A percentile compares a stretch with the other conserved stretches of the same genome.
Conservation (phyloP, 306 rosid species). For the Prunus dulcis region DNA sequence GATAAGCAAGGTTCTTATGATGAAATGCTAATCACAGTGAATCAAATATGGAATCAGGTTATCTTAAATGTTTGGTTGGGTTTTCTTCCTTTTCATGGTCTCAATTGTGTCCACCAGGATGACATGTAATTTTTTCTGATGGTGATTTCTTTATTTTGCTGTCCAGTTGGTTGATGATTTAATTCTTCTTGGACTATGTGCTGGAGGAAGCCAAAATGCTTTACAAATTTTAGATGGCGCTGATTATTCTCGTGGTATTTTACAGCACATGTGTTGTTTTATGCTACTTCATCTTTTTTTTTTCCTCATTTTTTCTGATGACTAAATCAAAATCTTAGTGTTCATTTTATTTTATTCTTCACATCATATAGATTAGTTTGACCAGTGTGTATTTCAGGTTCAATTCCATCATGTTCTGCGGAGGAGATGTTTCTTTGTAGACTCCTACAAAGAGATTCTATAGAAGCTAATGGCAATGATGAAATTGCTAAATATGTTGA, state of each 20-base stretch:
- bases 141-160: slow-evolving; percentile 25
- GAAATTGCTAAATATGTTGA: slow-evolving; percentile 48
- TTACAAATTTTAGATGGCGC: slow-evolving; percentile 40
- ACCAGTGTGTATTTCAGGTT: slow-evolving; percentile 51
- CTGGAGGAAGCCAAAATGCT: slow-evolving; percentile 60
- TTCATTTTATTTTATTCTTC: background rate
- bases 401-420: slow-evolving; percentile 62
- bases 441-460: slow-evolving; percentile 63
- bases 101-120: slow-evolving; percentile 16
- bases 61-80: slow-evolving; percentile 18
- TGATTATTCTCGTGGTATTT: slow-evolving; percentile 52
- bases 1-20: slow-evolving; percentile 64
- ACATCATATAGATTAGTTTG: slow-evolving; percentile 22
- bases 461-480: slow-evolving; percentile 43
- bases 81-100: background rate
- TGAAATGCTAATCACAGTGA: slow-evolving; percentile 58
- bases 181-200: slow-evolving; percentile 68
- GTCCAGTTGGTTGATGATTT: slow-evolving; percentile 80
- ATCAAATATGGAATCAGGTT: slow-evolving; percentile 87
- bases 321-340: background rate
- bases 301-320: background rate
- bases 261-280: background rate
- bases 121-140: slow-evolving; percentile 5
- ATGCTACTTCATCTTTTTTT: background rate
- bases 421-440: slow-evolving; percentile 86